Conservation (phyloP, 2,329 filamentous ascomycete species). For the Cordyceps cateniannulata region DNA sequence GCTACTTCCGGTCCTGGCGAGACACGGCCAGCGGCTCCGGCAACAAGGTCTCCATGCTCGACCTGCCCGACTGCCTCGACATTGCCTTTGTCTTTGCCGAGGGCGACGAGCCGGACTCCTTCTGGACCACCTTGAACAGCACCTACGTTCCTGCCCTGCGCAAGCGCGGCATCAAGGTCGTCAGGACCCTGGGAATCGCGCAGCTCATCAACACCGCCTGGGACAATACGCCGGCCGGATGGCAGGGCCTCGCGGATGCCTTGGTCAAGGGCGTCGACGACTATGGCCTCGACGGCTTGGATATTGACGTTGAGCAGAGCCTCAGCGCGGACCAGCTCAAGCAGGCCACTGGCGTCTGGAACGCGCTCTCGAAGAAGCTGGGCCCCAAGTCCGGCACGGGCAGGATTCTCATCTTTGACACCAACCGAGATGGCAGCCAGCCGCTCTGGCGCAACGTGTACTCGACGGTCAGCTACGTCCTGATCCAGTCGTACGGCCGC, state of each 20-base stretch:
- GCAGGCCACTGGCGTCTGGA: constrained; percentile 9
- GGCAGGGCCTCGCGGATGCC: neutral
- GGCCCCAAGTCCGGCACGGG: constrained; percentile 11
- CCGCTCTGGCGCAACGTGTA: constrained; percentile 8
- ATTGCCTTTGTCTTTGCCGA: constrained; percentile 12
- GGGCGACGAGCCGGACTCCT: neutral
- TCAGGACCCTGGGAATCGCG: neutral
- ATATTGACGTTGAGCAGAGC: constrained; percentile 8
- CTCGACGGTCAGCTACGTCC: constrained; percentile 5
- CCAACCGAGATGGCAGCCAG: constrained; percentile 7
- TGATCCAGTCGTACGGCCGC: constrained; percentile 12
- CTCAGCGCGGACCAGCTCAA: neutral
- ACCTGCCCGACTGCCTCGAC: constrained; percentile 11
- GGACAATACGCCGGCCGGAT: constrained; percentile 1
- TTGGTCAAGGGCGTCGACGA: neutral
- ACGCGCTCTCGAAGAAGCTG: constrained; percentile 8
- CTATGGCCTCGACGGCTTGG: constrained; percentile 9
- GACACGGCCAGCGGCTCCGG: neutral
- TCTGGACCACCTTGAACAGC: neutral
- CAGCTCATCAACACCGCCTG: neutral
- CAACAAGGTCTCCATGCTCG: constrained; percentile 9
- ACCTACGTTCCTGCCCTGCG: constrained; percentile 2
- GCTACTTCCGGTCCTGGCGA: constrained; percentile 9
- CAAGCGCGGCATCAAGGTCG: constrained; percentile 7
- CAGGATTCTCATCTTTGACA: constrained; percentile 11